phyloP scores from a whole-genome alignment of 2,329 filamentous ascomycete species.

The Periconia sp. region DNA sequence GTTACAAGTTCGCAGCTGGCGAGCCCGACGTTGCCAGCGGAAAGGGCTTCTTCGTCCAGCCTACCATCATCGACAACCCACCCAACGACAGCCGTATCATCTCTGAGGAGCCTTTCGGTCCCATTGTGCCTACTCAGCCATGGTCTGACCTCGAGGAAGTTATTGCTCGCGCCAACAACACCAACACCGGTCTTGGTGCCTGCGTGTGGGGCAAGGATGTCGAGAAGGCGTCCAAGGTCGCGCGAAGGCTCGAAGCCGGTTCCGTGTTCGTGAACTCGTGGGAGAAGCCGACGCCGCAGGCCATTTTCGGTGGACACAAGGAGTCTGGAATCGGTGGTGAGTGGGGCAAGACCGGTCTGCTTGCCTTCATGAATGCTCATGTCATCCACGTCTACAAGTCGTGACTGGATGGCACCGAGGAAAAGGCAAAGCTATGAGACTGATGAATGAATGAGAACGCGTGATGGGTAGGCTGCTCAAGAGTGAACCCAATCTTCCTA shows the following conservation, averaged over 20 bases:
- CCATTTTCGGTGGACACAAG: slow-evolving; percentile 77
- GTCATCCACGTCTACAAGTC: slow-evolving; percentile 56
- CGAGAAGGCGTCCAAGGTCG: slow-evolving; percentile 56
- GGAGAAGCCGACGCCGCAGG: slow-evolving; percentile 54
- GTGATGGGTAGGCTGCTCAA: too few species aligned
- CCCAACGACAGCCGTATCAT: slow-evolving; percentile 64
- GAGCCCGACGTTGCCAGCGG: slow-evolving; percentile 36
- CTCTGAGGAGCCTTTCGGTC: slow-evolving; percentile 67
- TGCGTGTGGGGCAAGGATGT: slow-evolving; percentile 56
- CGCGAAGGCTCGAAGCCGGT: slow-evolving; percentile 58
- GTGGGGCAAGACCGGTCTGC: slow-evolving; percentile 52
- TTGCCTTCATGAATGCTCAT: slow-evolving; percentile 56
- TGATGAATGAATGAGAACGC: too few species aligned
- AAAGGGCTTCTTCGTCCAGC: slow-evolving; percentile 65
- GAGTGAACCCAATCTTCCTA: too few species aligned
- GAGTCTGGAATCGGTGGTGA: slow-evolving; percentile 80
- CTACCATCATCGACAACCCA: slow-evolving; percentile 66
- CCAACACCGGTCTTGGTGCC: slow-evolving; percentile 58
- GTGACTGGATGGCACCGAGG: slow-evolving; percentile 6
- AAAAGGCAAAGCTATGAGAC: background rate
- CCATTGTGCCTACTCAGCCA: slow-evolving; percentile 69
- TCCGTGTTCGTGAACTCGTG: slow-evolving; percentile 63
- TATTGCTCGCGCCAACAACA: slow-evolving; percentile 56
- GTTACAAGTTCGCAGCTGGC: slow-evolving; percentile 61
- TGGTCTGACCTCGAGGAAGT: slow-evolving; percentile 65